phyloP scores from a whole-genome alignment of 306 rosid genomes.

The Abrus precatorius region DNA sequence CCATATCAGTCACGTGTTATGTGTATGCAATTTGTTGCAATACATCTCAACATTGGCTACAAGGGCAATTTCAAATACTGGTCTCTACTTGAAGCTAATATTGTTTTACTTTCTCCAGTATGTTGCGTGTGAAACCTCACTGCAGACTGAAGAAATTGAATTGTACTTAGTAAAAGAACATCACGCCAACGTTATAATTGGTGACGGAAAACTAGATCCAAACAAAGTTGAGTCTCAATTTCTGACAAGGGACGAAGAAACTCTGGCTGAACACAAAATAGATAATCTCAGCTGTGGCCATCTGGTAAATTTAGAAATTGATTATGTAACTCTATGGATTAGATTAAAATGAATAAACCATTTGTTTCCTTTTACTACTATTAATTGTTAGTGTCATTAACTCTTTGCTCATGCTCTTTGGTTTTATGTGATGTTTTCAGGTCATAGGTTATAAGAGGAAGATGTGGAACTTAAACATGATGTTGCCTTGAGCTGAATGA shows the following conservation, averaged over 20 bases:
- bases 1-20: too few species aligned
- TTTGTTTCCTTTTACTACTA: neutral
- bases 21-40: too few species aligned
- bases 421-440: constrained; percentile 46
- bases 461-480: constrained; percentile 44
- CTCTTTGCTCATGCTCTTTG: neutral
- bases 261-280: constrained; percentile 56
- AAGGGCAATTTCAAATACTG: too few species aligned
- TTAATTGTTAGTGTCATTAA: neutral
- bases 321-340: neutral
- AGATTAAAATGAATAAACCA: neutral
- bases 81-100: constrained; percentile 23
- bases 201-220: constrained; percentile 39
- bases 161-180: constrained; percentile 58
- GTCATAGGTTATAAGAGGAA: constrained; percentile 73
- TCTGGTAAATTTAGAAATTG: constrained; percentile 59
- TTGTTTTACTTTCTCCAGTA: constrained; percentile 53
- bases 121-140: constrained; percentile 61
- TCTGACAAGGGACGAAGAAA: constrained; percentile 56
- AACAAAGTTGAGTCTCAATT: constrained; percentile 47
- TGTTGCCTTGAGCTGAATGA: constrained; percentile 28
- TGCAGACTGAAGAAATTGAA: constrained; percentile 66
- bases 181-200: constrained; percentile 44
- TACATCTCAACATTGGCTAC: too few species aligned
- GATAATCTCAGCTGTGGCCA: constrained; percentile 55